These are phyloP conservation scores for Backusella tuberculispora DNA, from an alignment of 192 early-diverging fungal species.

Conservation along the genomic window DNA sequence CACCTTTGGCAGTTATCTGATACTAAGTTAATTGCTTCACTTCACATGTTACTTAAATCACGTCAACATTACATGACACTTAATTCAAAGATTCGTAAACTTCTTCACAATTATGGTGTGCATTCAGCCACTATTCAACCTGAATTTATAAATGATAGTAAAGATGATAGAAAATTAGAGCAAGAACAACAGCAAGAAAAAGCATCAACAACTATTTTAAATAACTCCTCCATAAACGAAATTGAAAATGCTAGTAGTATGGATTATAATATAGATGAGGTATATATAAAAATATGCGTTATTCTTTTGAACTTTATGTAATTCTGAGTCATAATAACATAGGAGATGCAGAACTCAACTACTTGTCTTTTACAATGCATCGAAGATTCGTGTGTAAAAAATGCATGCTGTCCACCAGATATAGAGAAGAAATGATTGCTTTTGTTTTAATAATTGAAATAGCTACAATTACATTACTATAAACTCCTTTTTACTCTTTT, in stretches of 20 bases:
- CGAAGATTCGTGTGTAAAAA: conserved; percentile 43
- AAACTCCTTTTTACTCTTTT: neutral
- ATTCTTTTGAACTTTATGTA: neutral
- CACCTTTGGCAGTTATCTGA: conserved; percentile 94
- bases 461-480: too few relatives aligned
- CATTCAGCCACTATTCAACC: conserved; percentile 93
- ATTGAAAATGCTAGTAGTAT: neutral
- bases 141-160: conserved; percentile 70
- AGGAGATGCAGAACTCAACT: neutral
- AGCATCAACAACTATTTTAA: too few relatives aligned
- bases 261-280: conserved; percentile 13
- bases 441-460: neutral
- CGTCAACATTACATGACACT: conserved; percentile 73
- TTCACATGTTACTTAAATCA: conserved; percentile 75
- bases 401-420: conserved; percentile 41
- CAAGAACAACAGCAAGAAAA: neutral
- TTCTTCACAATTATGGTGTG: conserved; percentile 79
- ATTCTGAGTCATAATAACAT: neutral
- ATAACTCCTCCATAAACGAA: neutral
- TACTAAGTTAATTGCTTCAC: conserved; percentile 77
- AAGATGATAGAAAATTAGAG: neutral
- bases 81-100: conserved; percentile 69
- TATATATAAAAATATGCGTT: conserved; percentile 6
- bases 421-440: neutral
- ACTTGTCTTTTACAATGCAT: conserved; percentile 37